Percentiles rank a stretch among this genome's conserved stretches.
phyloP scores from a whole-genome alignment of 108 stramenopile genomes.

The Chaetoceros tenuissimus region DNA sequence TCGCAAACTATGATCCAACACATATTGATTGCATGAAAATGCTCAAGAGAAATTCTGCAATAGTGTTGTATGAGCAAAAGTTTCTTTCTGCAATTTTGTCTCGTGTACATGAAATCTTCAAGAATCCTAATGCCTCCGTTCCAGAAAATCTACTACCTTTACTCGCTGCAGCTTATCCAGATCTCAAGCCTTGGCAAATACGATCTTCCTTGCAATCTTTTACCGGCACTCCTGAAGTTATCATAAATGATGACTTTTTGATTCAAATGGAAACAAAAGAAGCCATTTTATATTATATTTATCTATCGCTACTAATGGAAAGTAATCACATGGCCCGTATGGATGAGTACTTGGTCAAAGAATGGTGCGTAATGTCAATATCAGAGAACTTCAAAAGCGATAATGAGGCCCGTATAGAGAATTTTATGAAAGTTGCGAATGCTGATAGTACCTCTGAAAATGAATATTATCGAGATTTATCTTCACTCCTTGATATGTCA shows the following conservation, averaged over 20 bases:
- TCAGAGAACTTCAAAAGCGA: neutral
- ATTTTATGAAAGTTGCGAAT: constrained; percentile 55
- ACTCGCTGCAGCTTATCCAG: constrained; percentile 77
- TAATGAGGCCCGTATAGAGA: constrained; percentile 8
- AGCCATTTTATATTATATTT: constrained; percentile 47
- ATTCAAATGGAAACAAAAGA: constrained; percentile 7
- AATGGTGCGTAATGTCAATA: constrained; percentile 60
- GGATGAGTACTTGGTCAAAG: constrained; percentile 52
- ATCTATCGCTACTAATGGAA: constrained; percentile 60
- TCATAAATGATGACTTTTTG: neutral
- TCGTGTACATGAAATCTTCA: constrained; percentile 25
- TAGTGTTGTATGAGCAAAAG: constrained; percentile 63
- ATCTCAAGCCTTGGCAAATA: constrained; percentile 70
- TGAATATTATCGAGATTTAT: constrained; percentile 53
- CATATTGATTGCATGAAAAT: constrained; percentile 57
- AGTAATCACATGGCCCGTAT: constrained; percentile 53
- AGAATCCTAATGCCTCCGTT: constrained; percentile 8
- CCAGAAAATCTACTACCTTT: constrained; percentile 26
- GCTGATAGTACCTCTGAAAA: constrained; percentile 32
- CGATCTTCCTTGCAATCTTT: constrained; percentile 28
- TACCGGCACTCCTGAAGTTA: neutral
- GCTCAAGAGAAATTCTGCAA: constrained; percentile 24
- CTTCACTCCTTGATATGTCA: constrained; percentile 47
- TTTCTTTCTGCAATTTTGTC: constrained; percentile 64
- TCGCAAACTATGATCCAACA: constrained; percentile 61